Evolutionary conservation across 192 early-diverging fungal species (phyloP).

Genomic region (Entomortierella lignicola): DNA sequence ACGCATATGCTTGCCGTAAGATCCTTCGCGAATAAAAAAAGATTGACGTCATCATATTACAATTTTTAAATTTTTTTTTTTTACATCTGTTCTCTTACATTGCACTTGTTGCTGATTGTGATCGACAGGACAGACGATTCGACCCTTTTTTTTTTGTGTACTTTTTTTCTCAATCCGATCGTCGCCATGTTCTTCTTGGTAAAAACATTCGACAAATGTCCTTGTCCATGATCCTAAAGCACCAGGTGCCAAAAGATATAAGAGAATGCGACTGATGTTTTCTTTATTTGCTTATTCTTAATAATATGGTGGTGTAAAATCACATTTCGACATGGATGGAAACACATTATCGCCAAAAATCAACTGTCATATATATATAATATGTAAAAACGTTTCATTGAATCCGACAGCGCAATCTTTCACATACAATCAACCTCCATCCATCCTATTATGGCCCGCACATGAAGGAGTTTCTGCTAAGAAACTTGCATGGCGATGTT

Average conservation of each 20-base stretch:
- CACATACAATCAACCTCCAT: constrained; percentile 93
- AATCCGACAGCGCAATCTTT: constrained; percentile 92
- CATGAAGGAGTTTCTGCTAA: constrained; percentile 78
- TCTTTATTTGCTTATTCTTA: no score
- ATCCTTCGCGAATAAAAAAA: constrained; percentile 8
- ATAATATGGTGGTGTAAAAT: no score
- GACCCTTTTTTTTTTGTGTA: background rate
- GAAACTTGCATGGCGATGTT: constrained; percentile 92
- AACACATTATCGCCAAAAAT: no score
- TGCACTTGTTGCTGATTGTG: constrained; percentile 2
- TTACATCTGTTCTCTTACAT: no score
- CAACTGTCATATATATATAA: no score
- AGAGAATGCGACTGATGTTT: background rate
- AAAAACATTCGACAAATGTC: background rate
- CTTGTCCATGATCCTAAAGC: background rate
- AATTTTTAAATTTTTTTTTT: constrained; percentile 1
- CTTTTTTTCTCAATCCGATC: background rate
- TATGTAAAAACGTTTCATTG: no score
- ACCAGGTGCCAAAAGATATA: background rate
- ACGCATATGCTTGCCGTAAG: constrained; percentile 84
- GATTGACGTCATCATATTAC: background rate
- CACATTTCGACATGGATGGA: no score
- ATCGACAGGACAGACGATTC: constrained; percentile 3
- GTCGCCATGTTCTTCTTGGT: constrained; percentile 38
- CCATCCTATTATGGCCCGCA: constrained; percentile 92